These are phyloP conservation scores for Fusarium sp. DNA, from an alignment of 2,329 filamentous ascomycete species.

Conservation along the genomic window DNA sequence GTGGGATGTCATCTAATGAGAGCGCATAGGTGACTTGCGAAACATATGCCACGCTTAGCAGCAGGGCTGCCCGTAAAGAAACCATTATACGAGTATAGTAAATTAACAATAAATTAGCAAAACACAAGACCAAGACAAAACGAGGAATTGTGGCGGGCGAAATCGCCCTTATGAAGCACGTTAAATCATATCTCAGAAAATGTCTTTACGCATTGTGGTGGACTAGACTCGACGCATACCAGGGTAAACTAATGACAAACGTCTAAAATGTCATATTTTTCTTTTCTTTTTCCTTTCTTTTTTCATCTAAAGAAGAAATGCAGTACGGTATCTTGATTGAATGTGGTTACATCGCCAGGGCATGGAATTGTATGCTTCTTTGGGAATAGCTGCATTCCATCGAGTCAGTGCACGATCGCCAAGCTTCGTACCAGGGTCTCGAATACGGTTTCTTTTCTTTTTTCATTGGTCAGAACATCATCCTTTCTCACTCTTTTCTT, in stretches of 20 bases:
- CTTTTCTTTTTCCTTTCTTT: background rate
- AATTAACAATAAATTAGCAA: background rate
- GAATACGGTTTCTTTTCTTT: background rate
- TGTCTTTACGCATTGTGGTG: background rate
- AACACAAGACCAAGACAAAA: background rate
- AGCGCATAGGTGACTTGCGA: background rate
- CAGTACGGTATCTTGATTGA: background rate
- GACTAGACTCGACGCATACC: background rate
- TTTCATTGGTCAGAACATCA: accelerated
- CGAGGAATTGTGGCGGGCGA: background rate
- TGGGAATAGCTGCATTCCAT: background rate
- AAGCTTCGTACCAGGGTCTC: background rate
- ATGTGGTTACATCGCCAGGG: background rate
- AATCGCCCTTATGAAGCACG: background rate
- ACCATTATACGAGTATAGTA: background rate
- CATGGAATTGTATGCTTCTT: background rate
- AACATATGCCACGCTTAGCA: background rate
- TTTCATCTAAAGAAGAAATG: background rate
- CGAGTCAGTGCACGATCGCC: background rate
- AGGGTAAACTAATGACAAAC: background rate
- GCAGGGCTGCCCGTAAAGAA: background rate
- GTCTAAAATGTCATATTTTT: background rate
- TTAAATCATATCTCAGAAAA: background rate
- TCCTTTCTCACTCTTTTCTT: background rate
- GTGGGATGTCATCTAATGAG: background rate